phyloP scores from a whole-genome alignment of 2,329 filamentous ascomycete genomes.

The Epichloe hybrida region DNA sequence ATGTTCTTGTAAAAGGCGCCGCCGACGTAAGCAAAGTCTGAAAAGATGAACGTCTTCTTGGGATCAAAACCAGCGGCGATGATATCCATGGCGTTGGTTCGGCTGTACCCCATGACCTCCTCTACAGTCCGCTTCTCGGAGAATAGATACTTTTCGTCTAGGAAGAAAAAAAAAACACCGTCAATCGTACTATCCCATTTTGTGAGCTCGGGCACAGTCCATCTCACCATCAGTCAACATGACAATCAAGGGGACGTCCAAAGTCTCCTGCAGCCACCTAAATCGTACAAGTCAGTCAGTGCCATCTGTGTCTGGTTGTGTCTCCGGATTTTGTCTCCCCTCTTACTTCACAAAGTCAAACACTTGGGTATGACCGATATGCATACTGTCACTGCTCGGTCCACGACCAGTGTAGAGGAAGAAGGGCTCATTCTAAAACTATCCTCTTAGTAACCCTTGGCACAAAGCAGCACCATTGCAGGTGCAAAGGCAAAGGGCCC shows the following conservation, averaged over 20 bases:
- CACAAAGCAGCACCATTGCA: background rate
- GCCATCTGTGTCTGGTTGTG: too few species aligned
- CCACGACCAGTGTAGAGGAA: conserved; percentile 91
- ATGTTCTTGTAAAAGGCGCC: conserved; percentile 58
- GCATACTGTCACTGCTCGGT: conserved; percentile 79
- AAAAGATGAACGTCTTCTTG: conserved; percentile 88
- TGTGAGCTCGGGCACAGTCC: background rate
- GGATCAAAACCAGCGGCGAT: conserved; percentile 76
- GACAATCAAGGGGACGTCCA: conserved; percentile 86
- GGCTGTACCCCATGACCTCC: conserved; percentile 54
- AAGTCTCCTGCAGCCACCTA: conserved; percentile 87
- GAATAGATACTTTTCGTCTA: conserved; percentile 53
- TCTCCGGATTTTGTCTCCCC: background rate
- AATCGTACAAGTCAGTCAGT: conserved; percentile 39
- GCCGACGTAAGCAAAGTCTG: conserved; percentile 61
- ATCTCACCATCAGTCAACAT: conserved; percentile 69
- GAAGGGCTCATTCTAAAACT: conserved; percentile 59
- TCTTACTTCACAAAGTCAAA: conserved; percentile 26
- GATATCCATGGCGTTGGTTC: conserved; percentile 55
- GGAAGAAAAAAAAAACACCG: background rate
- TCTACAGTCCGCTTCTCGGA: conserved; percentile 56
- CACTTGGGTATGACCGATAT: conserved; percentile 42
- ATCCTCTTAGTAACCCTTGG: background rate
- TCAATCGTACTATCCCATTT: background rate
- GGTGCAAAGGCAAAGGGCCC: background rate